Percentiles rank a stretch among this genome's conserved stretches.
phyloP scores from a whole-genome alignment of 1,139 yeast species.

The Lodderomyces margitis region DNA sequence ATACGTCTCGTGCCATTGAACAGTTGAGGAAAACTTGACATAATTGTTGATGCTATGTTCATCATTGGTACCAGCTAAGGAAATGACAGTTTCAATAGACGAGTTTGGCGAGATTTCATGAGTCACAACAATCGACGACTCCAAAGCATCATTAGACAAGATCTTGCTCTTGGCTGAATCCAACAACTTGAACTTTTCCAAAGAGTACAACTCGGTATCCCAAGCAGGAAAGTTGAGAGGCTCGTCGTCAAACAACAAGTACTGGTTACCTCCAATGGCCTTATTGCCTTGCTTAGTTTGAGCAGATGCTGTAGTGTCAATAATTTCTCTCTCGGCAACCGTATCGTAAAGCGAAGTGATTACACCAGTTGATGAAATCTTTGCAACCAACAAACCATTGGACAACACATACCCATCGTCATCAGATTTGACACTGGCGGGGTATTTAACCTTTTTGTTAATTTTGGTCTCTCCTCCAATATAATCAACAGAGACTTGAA shows the following conservation, averaged over 20 bases:
- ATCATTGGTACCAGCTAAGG: slow-evolving; percentile 56
- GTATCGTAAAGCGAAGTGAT: slow-evolving; percentile 67
- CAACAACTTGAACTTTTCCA: slow-evolving; percentile 60
- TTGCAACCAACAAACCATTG: slow-evolving; percentile 61
- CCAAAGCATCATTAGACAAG: slow-evolving; percentile 53
- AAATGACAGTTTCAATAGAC: slow-evolving; percentile 64
- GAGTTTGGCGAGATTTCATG: slow-evolving; percentile 58
- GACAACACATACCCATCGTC: slow-evolving; percentile 49
- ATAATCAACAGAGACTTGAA: slow-evolving; percentile 15
- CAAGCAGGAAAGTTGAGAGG: slow-evolving; percentile 93
- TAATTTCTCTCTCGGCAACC: slow-evolving; percentile 59
- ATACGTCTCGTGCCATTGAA: slow-evolving; percentile 85
- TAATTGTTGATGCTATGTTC: slow-evolving; percentile 33
- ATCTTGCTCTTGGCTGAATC: slow-evolving; percentile 46
- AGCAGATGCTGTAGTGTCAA: slow-evolving; percentile 51
- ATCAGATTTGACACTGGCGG: slow-evolving; percentile 46
- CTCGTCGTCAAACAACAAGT: slow-evolving; percentile 79
- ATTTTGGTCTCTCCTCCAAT: slow-evolving; percentile 17
- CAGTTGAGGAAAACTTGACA: slow-evolving; percentile 59
- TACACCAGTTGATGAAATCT: slow-evolving; percentile 59
- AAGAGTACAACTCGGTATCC: slow-evolving; percentile 91
- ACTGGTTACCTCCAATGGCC: slow-evolving; percentile 67
- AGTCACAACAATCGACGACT: slow-evolving; percentile 59
- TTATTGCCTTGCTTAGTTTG: slow-evolving; percentile 39
- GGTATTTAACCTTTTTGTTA: slow-evolving; percentile 28